These are phyloP conservation scores for Ogataea ganodermae DNA, from an alignment of 805 yeast species.

Conservation along the genomic window DNA sequence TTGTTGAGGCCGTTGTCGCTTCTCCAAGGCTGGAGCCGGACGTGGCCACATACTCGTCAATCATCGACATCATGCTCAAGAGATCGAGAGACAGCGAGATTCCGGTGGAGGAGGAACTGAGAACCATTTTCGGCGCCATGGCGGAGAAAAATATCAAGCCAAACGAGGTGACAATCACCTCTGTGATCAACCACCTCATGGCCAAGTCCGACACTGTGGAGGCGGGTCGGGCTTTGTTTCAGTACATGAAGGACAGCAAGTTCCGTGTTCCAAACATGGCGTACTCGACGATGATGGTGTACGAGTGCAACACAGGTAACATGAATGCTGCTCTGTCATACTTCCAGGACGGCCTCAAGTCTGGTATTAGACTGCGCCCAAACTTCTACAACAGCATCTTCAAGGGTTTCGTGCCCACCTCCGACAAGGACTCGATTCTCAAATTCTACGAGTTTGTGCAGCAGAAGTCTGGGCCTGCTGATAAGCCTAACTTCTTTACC, in stretches of 20 bases:
- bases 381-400: slow-evolving; percentile 49
- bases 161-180: slow-evolving; percentile 49
- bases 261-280: slow-evolving; percentile 39
- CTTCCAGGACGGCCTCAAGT: slow-evolving; percentile 38
- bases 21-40: slow-evolving; percentile 50
- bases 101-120: slow-evolving; percentile 38
- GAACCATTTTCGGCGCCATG: slow-evolving; percentile 36
- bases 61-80: slow-evolving; percentile 57
- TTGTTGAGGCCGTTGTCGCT: slow-evolving; percentile 44
- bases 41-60: slow-evolving; percentile 61
- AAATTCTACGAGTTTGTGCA: slow-evolving; percentile 42
- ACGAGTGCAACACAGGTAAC: slow-evolving; percentile 48
- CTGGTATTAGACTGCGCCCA: slow-evolving; percentile 38
- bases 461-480: slow-evolving; percentile 20
- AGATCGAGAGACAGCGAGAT: slow-evolving; percentile 44
- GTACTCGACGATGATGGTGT: slow-evolving; percentile 48
- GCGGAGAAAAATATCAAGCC: slow-evolving; percentile 35
- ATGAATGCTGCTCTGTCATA: slow-evolving; percentile 42
- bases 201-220: slow-evolving; percentile 46
- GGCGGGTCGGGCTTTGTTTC: slow-evolving; percentile 54
- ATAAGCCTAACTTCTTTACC: slow-evolving; percentile 51
- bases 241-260: slow-evolving; percentile 39
- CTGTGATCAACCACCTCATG: slow-evolving; percentile 56
- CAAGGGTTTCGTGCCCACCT: slow-evolving; percentile 46
- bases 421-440: slow-evolving; percentile 38